These are phyloP conservation scores for Triangularia setosa DNA, from an alignment of 2,329 filamentous ascomycete species.

Conservation along the genomic window DNA sequence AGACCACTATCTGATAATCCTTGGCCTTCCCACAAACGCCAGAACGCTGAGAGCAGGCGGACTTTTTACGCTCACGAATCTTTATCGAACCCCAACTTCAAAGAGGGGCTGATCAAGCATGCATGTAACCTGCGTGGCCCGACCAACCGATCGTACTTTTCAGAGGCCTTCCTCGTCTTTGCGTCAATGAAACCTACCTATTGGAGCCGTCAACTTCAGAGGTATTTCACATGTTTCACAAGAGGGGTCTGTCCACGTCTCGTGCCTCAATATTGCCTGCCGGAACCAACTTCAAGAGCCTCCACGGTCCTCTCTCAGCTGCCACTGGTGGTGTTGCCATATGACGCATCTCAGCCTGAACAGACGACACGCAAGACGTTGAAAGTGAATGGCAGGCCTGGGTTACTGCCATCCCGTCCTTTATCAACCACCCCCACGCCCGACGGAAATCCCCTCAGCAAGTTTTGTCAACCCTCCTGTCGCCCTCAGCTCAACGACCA, in stretches of 20 bases:
- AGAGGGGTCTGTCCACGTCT: background rate
- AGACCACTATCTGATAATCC: background rate
- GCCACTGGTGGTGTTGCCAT: background rate
- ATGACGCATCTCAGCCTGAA: slow-evolving; percentile 16
- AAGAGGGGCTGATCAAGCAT: background rate
- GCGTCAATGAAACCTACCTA: background rate
- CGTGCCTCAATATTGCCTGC: background rate
- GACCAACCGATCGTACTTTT: background rate
- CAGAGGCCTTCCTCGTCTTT: background rate
- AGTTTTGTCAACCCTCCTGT: background rate
- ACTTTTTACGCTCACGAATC: background rate
- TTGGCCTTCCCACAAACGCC: background rate
- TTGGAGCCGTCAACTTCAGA: background rate
- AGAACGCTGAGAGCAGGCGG: background rate
- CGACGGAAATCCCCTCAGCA: background rate
- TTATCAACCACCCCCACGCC: slow-evolving; percentile 7
- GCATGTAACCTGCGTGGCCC: slow-evolving; percentile 1
- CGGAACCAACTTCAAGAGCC: background rate
- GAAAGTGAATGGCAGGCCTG: background rate
- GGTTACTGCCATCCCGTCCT: background rate
- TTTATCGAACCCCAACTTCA: background rate
- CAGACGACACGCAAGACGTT: background rate
- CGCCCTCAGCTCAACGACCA: background rate
- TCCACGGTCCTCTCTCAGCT: background rate
- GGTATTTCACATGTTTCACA: background rate